Evolutionary conservation across 192 early-diverging fungal species (phyloP).

Genomic region (Diversispora epigaea): DNA sequence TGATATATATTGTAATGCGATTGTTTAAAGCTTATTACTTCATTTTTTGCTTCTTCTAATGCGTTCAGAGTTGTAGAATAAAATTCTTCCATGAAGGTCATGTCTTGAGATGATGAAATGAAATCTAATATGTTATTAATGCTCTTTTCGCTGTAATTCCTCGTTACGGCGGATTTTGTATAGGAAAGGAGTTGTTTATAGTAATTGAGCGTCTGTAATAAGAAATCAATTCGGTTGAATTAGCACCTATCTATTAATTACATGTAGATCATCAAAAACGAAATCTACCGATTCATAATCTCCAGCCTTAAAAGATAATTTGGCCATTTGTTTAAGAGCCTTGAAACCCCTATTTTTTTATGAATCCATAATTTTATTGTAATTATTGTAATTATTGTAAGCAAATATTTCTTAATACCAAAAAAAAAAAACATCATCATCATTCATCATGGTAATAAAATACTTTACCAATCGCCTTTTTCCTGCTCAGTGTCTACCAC

Average conservation of each 20-base stretch:
- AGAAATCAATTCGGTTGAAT: too few species aligned
- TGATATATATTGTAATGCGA: not conserved
- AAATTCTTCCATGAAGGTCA: slow-evolving; percentile 81
- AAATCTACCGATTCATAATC: slow-evolving; percentile 59
- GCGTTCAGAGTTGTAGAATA: slow-evolving; percentile 73
- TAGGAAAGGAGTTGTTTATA: slow-evolving; percentile 76
- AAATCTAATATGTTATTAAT: slow-evolving; percentile 90
- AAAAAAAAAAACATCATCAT: not conserved
- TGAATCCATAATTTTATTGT: not conserved
- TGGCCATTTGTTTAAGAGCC: slow-evolving; percentile 84
- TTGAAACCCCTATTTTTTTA: slow-evolving; percentile 80
- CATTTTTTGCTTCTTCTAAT: slow-evolving; percentile 79
- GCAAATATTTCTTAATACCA: too few species aligned
- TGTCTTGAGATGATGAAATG: slow-evolving; percentile 71
- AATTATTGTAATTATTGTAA: not conserved
- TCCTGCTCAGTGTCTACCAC: slow-evolving; percentile 79
- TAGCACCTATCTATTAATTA: not conserved
- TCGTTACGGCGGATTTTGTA: slow-evolving; percentile 73
- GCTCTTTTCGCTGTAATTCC: slow-evolving; percentile 86
- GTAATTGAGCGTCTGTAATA: slow-evolving; percentile 62
- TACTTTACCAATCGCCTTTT: slow-evolving; percentile 77
- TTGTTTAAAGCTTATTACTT: slow-evolving; percentile 45
- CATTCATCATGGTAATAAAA: not conserved
- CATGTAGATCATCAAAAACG: not conserved
- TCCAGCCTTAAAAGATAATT: slow-evolving; percentile 68